phyloP scores from a whole-genome alignment of 73 alveolate genomes.

The Blepharisma japonicum region DNA sequence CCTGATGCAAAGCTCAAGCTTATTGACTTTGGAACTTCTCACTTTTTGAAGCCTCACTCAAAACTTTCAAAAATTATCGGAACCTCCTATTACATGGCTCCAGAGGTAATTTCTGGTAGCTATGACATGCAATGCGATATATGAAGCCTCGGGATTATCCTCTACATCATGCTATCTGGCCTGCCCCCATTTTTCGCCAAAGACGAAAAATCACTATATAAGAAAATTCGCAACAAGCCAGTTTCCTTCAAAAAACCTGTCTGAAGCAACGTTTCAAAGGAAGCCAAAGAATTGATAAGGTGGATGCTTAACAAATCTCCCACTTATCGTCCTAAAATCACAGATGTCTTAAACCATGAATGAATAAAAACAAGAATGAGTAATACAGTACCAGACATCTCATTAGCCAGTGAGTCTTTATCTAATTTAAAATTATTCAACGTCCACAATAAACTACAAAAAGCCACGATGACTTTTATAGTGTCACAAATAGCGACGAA shows the following conservation, averaged over 20 bases:
- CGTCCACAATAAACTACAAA: too few relatives aligned
- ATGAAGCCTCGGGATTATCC: conserved; percentile 62
- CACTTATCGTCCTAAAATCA: conserved; percentile 39
- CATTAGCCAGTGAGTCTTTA: background rate
- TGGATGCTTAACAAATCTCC: conserved; percentile 48
- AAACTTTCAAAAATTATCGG: conserved; percentile 36
- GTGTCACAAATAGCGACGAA: too few relatives aligned
- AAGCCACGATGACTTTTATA: too few relatives aligned
- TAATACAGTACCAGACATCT: background rate
- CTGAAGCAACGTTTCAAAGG: conserved; percentile 38
- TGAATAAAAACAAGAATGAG: conserved; percentile 37
- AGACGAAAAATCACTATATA: conserved; percentile 38
- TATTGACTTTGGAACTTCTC: conserved; percentile 58
- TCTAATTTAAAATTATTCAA: background rate
- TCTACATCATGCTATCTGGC: conserved; percentile 62
- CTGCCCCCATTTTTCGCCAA: conserved; percentile 65
- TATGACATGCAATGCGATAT: conserved; percentile 61
- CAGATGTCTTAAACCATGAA: conserved; percentile 55
- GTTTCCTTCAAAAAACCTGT: conserved; percentile 42
- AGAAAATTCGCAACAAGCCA: conserved; percentile 40
- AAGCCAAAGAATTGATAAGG: conserved; percentile 59
- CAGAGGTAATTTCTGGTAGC: conserved; percentile 53
- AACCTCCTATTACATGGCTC: conserved; percentile 71
- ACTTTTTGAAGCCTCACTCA: conserved; percentile 34
- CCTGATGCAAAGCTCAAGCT: conserved; percentile 25